These are phyloP conservation scores for Penicillium fimorum DNA, from an alignment of 495 filamentous ascomycete genomes.

Conservation along the genomic window DNA sequence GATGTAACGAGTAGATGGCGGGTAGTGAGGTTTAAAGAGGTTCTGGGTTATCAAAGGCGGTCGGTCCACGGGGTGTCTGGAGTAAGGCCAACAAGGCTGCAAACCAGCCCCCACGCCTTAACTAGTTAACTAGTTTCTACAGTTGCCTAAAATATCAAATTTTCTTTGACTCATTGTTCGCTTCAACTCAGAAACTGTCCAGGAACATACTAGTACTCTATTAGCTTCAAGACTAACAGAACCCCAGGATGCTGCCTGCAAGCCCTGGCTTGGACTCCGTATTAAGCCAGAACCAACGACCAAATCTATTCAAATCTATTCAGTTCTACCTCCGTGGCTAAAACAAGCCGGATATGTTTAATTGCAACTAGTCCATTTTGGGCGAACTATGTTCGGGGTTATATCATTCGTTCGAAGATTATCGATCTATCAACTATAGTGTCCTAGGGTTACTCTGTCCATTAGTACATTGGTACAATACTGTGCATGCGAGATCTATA, in stretches of 20 bases:
- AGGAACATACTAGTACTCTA: neutral
- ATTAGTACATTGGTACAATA: neutral
- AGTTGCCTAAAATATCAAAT: neutral
- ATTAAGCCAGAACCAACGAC: neutral
- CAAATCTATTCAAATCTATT: neutral
- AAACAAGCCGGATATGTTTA: neutral
- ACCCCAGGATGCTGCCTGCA: neutral
- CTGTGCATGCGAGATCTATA: conserved; percentile 3
- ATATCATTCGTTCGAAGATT: neutral
- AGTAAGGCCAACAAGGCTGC: neutral
- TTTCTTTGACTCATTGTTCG: neutral
- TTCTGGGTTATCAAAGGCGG: neutral
- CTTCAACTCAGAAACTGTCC: neutral
- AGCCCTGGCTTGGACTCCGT: neutral
- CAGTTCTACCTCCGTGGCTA: neutral
- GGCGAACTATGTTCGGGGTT: neutral
- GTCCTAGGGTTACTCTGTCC: neutral
- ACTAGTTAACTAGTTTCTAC: too few species aligned
- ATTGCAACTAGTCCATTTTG: neutral
- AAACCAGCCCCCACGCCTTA: neutral
- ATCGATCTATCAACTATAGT: conserved; percentile 9
- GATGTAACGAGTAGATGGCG: neutral
- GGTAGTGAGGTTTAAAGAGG: neutral
- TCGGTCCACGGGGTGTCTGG: neutral
- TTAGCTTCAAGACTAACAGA: neutral